Percentiles rank a stretch among this genome's conserved stretches.
These are phyloP conservation scores for Niebla homalea DNA, from an alignment of 495 filamentous ascomycete genomes.

Conservation along the genomic window DNA sequence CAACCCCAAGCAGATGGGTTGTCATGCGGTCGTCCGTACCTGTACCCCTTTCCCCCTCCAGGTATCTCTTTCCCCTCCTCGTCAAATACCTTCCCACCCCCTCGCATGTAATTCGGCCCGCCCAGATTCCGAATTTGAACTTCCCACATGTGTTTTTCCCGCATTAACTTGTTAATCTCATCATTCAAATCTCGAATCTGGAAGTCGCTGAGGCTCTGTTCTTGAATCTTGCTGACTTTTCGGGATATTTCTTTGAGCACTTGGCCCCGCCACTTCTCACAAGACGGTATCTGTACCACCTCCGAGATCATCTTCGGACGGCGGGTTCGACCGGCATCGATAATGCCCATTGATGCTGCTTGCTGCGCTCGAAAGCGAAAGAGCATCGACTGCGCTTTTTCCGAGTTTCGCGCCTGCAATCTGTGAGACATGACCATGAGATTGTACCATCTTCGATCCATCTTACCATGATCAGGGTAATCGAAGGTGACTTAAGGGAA, in stretches of 20 bases:
- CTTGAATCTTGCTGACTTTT: slow-evolving; percentile 92
- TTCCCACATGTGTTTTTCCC: slow-evolving; percentile 98
- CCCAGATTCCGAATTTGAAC: slow-evolving; percentile 87
- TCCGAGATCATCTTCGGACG: slow-evolving; percentile 82
- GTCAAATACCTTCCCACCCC: slow-evolving; percentile 69
- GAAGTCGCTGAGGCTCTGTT: slow-evolving; percentile 74
- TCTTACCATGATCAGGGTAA: too few species aligned
- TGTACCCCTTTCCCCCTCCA: slow-evolving; percentile 79
- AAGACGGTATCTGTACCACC: slow-evolving; percentile 67
- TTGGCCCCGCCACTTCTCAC: slow-evolving; percentile 97
- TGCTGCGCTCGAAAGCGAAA: slow-evolving; percentile 98
- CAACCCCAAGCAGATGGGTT: not conserved
- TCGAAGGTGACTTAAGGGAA: too few species aligned
- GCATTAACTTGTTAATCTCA: slow-evolving; percentile 98
- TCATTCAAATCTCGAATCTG: slow-evolving; percentile 97
- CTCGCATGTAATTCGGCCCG: slow-evolving; percentile 97
- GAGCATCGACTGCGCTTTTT: slow-evolving; percentile 99
- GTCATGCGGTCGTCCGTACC: slow-evolving; percentile 19
- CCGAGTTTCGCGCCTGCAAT: slow-evolving; percentile 64
- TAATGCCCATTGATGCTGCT: slow-evolving; percentile 89
- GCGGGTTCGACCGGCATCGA: slow-evolving; percentile 79
- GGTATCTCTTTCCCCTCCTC: slow-evolving; percentile 85
- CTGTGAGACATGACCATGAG: too few species aligned
- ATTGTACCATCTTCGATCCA: too few species aligned
- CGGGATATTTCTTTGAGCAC: slow-evolving; percentile 94